phyloP scores from a whole-genome alignment of 192 early-diverging fungal species.

The Linnemannia elongata region DNA sequence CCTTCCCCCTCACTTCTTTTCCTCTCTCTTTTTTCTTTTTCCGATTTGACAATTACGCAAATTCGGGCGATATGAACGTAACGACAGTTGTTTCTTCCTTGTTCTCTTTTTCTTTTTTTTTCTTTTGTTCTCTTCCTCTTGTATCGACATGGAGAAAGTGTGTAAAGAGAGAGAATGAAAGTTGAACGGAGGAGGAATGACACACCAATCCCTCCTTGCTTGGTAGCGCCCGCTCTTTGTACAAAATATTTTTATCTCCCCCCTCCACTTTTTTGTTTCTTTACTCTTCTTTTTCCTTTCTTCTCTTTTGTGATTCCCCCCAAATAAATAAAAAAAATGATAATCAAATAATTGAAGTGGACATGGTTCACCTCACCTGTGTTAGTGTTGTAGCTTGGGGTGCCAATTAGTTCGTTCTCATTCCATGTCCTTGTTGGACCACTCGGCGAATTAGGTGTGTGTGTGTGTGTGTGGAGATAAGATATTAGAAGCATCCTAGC shows the following conservation, averaged over 20 bases:
- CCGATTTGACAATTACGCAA: slow-evolving; percentile 8
- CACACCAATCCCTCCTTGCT: background rate
- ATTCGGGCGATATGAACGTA: slow-evolving; percentile 7
- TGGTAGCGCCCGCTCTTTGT: slow-evolving; percentile 15
- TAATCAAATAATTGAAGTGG: no score
- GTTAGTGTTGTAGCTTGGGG: background rate
- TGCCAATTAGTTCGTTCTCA: background rate
- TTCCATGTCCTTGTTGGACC: background rate
- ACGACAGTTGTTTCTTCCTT: background rate
- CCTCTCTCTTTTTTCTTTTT: background rate
- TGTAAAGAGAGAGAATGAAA: no score
- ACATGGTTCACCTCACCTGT: no score
- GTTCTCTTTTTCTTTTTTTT: background rate
- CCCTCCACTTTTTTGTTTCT: background rate
- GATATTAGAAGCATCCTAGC: no score
- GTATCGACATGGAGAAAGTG: background rate
- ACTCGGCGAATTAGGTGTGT: background rate
- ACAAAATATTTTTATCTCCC: slow-evolving; percentile 6
- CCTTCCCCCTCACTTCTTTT: background rate
- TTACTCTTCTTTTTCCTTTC: background rate
- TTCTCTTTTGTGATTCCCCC: no score
- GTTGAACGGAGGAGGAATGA: background rate
- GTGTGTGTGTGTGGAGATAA: no score
- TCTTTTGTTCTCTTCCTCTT: background rate
- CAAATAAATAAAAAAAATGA: no score